A percentile compares a stretch with the other conserved stretches of the same genome.
Conservation (phyloP, 2,329 filamentous ascomycete genomes). For the Colletotrichum ledebouriae region DNA sequence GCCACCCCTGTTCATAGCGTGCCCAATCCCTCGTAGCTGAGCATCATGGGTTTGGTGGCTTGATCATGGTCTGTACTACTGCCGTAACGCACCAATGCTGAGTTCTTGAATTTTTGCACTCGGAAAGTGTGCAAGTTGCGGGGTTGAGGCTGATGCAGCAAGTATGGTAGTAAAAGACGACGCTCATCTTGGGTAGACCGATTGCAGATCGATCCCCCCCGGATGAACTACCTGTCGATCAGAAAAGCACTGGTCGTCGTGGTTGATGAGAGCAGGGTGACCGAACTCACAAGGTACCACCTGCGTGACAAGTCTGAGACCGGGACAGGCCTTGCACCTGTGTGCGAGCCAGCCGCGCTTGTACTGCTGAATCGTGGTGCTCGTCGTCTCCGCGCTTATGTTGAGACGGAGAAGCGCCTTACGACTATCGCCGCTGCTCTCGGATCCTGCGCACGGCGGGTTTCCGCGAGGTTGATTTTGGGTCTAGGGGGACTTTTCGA, state of each 20-base stretch:
- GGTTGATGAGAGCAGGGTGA: slow-evolving; percentile 16
- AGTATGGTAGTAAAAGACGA: background rate
- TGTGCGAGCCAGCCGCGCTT: slow-evolving; percentile 33
- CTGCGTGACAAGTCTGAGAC: slow-evolving; percentile 27
- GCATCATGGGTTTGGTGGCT: background rate
- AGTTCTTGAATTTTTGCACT: background rate
- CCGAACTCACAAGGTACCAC: slow-evolving; percentile 29
- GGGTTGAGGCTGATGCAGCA: slow-evolving; percentile 35
- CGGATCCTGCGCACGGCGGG: slow-evolving; percentile 8
- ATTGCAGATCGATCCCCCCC: slow-evolving; percentile 40
- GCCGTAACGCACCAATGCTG: background rate
- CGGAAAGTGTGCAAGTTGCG: slow-evolving; percentile 25
- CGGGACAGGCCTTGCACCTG: slow-evolving; percentile 21
- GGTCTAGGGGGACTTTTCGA: background rate
- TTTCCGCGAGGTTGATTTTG: slow-evolving; percentile 8
- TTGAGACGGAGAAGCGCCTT: slow-evolving; percentile 37
- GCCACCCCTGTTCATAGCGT: slow-evolving; percentile 8
- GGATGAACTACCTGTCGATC: slow-evolving; percentile 37
- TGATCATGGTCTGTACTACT: background rate
- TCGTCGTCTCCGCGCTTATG: slow-evolving; percentile 38
- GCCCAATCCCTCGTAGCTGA: slow-evolving; percentile 2
- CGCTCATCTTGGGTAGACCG: slow-evolving; percentile 28
- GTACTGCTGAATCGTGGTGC: slow-evolving; percentile 22
- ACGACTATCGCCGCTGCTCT: slow-evolving; percentile 17
- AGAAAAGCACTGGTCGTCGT: slow-evolving; percentile 14